A percentile compares a stretch with the other conserved stretches of the same genome.
Evolutionary conservation across 2,329 filamentous ascomycete genomes (phyloP).

Genomic region (Ceratocystis colombiana): DNA sequence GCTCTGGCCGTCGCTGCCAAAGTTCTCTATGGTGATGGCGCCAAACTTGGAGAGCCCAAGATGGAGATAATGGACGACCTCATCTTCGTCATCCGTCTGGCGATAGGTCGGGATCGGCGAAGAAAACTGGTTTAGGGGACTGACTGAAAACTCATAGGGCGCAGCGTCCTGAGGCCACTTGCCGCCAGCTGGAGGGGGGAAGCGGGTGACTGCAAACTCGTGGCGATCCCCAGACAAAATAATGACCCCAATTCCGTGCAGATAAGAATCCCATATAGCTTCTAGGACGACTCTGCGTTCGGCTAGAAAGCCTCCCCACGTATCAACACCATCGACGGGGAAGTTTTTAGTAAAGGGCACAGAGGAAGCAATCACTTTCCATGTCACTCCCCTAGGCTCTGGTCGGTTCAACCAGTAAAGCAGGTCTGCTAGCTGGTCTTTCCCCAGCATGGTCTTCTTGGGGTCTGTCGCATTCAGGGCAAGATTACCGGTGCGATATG

Average conservation of each 20-base stretch:
- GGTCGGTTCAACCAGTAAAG: conserved; percentile 63
- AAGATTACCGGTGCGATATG: conserved; percentile 63
- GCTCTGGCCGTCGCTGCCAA: conserved; percentile 54
- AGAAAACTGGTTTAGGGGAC: conserved; percentile 89
- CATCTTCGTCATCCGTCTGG: conserved; percentile 71
- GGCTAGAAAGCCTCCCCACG: conserved; percentile 82
- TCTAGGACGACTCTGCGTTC: conserved; percentile 74
- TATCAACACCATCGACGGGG: conserved; percentile 77
- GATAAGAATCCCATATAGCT: conserved; percentile 83
- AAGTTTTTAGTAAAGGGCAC: conserved; percentile 98
- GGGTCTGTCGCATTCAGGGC: conserved; percentile 47
- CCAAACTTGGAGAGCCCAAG: conserved; percentile 85
- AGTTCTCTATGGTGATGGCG: conserved; percentile 64
- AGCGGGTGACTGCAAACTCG: conserved; percentile 85
- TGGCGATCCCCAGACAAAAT: conserved; percentile 89
- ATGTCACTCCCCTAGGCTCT: conserved; percentile 67
- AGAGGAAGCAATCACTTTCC: conserved; percentile 86
- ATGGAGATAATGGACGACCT: conserved; percentile 75
- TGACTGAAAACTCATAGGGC: conserved; percentile 85
- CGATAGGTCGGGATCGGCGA: conserved; percentile 73
- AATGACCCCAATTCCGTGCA: conserved; percentile 64
- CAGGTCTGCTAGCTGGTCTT: conserved; percentile 67
- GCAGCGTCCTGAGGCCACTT: conserved; percentile 54
- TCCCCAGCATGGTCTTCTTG: conserved; percentile 78
- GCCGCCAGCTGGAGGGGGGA: conserved; percentile 51